Evolutionary conservation across 164 flowering plant genomes (phyloP), one percentile per base, ranked within the genome.

Genomic region (Malania oleifera): DNA sequence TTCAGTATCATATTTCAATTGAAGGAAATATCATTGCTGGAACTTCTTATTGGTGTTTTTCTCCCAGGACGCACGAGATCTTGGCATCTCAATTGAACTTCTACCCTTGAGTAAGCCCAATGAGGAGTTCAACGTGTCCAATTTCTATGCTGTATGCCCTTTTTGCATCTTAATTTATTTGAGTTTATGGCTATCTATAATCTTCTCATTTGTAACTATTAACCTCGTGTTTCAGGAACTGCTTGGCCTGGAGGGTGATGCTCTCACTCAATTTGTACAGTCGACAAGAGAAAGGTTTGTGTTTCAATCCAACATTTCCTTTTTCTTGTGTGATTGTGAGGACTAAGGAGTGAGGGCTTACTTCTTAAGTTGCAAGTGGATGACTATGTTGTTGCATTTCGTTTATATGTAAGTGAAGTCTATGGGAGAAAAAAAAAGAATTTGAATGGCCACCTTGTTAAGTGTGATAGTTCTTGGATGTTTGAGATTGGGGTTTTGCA

Each of bases 11-110:
- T 44, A 15, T 7, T 15, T 44, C n/a, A 17, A 19, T n/a, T 2
- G 22, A 1, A 44, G 18, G 7, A 27, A 24, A 49, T 1, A 5
- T 49, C 2, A 49, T 23, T 49, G 15, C 23, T 24, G n/a, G 38
- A 26, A 20, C 55, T 52, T 27, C 23, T 52, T 46, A 20, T 46
- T 22, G 48, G 15, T 17, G 52, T 7, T 28, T 50, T 52, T n/a
- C 62, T 69, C 59, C 7, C 74, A 93, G 99, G 99, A 95, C 79
- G 93, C 93, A 59, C 97, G 82, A 73, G 97, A 87, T 59, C 89
- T 95, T 62, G 93, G 95, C 63, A 90, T 95, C 66, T 78, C 90
- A 52, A 82, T 95, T 65, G 95, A 91, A 61, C 85, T 95, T 70
- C 82, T 95, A 44, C 99, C 97, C 19, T 65, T 91, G 67, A 76